Percentiles rank a stretch among this genome's conserved stretches.
Evolutionary conservation across 345 rosid species (phyloP).

Genomic region (Aquilaria yunnanensis): DNA sequence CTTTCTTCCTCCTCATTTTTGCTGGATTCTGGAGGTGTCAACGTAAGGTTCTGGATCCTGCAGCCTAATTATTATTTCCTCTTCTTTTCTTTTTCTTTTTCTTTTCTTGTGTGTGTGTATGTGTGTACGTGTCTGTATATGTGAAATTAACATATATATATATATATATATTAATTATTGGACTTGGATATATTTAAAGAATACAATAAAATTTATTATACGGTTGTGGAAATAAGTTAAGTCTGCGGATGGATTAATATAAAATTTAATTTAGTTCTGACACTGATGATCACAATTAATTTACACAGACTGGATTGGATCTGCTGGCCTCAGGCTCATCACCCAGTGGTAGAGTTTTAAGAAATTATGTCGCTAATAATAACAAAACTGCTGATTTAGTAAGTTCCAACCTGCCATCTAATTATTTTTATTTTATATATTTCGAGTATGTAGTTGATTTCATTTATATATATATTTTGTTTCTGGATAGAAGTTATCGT

Average conservation of each 20-base stretch:
- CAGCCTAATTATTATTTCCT: neutral
- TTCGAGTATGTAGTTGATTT: too few species aligned
- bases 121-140: too few species aligned
- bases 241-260: neutral
- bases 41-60: constrained; percentile 40
- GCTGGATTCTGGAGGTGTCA: constrained; percentile 28
- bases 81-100: too few species aligned
- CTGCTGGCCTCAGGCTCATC: constrained; percentile 34
- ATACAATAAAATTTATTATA: neutral
- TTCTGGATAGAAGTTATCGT: too few species aligned
- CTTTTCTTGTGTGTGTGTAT: too few species aligned
- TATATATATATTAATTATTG: neutral
- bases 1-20: constrained; percentile 15
- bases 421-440: neutral
- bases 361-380: constrained; percentile 10
- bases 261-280: constrained; percentile 4
- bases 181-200: neutral
- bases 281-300: neutral
- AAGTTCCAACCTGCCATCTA: neutral
- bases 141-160: too few species aligned
- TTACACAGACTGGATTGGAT: constrained; percentile 47
- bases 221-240: neutral
- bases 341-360: constrained; percentile 21
- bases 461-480: too few species aligned
- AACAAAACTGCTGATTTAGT: constrained; percentile 40